These are phyloP conservation scores for Arthrinium phaeospermum DNA, from an alignment of 2,329 filamentous ascomycete genomes.

Conservation along the genomic window DNA sequence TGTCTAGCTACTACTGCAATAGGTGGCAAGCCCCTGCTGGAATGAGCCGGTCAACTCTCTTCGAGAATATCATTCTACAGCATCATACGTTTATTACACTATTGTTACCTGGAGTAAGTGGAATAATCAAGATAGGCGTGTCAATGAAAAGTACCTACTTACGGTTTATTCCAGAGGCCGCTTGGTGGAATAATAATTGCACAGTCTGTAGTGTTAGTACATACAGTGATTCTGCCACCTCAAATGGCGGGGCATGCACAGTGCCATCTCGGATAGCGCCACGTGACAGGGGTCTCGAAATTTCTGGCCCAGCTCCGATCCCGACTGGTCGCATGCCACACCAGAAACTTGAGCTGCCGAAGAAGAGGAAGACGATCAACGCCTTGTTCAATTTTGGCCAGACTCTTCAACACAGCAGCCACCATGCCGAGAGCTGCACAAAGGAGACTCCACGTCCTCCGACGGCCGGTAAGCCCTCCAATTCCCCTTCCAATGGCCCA, in stretches of 20 bases:
- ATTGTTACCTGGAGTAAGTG: no score
- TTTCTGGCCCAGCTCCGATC: constrained; percentile 12
- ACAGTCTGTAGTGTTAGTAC: not conserved
- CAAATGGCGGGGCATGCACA: not conserved
- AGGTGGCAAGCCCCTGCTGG: no score
- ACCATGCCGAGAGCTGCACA: constrained; percentile 18
- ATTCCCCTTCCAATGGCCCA: constrained; percentile 19
- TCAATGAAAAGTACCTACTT: no score
- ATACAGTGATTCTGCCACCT: not conserved
- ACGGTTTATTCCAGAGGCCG: no score
- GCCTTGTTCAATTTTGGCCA: no score
- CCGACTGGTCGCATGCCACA: constrained; percentile 4
- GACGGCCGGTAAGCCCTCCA: constrained; percentile 61
- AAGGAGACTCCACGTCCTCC: constrained; percentile 70
- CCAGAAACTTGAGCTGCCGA: not conserved
- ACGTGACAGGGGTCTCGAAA: constrained; percentile 19
- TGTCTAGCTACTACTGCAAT: no score
- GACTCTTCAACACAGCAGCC: constrained; percentile 16
- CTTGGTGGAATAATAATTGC: not conserved
- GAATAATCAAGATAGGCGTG: no score
- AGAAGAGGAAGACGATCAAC: not conserved
- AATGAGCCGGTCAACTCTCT: no score
- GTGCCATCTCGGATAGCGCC: not conserved
- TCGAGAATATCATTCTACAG: no score
- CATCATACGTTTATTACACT: no score